Evolutionary conservation across 495 filamentous ascomycete species (phyloP).

Genomic region (Amniculicola lignicola): DNA sequence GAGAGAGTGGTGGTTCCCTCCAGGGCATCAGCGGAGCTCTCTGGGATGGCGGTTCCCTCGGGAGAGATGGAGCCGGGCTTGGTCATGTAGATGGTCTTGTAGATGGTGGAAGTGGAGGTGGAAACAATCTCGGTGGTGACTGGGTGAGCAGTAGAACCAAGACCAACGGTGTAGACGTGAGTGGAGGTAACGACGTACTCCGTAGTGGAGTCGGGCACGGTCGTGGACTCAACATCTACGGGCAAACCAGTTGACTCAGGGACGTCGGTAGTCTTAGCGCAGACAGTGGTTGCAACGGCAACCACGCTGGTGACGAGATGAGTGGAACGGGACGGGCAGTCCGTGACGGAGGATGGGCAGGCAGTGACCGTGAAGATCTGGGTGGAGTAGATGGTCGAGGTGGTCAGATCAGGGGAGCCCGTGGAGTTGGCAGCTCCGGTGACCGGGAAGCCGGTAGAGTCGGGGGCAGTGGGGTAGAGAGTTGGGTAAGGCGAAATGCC

Average conservation of each 20-base stretch:
- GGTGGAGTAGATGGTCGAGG: conserved; percentile 27
- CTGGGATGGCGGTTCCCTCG: background rate
- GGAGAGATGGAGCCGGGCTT: conserved; percentile 1
- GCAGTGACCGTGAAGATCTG: conserved; percentile 16
- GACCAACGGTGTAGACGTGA: conserved; percentile 28
- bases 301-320: conserved; percentile 17
- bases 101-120: conserved; percentile 23
- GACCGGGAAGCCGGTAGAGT: background rate
- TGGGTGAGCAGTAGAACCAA: conserved; percentile 20
- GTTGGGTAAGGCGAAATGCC: background rate
- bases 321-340: background rate
- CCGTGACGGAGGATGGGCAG: background rate
- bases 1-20: conserved; percentile 15
- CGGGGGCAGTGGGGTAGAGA: background rate
- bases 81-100: conserved; percentile 31
- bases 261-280: conserved; percentile 3
- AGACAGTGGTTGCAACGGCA: conserved; percentile 10
- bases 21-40: background rate
- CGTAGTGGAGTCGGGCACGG: conserved; percentile 1
- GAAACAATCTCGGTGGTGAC: conserved; percentile 25
- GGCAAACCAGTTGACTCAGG: background rate
- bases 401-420: background rate
- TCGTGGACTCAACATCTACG: background rate
- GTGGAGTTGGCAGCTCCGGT: conserved; percentile 6
- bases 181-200: conserved; percentile 22